phyloP scores from a whole-genome alignment of 257 asterid genomes.

The Phtheirospermum japonicum region DNA sequence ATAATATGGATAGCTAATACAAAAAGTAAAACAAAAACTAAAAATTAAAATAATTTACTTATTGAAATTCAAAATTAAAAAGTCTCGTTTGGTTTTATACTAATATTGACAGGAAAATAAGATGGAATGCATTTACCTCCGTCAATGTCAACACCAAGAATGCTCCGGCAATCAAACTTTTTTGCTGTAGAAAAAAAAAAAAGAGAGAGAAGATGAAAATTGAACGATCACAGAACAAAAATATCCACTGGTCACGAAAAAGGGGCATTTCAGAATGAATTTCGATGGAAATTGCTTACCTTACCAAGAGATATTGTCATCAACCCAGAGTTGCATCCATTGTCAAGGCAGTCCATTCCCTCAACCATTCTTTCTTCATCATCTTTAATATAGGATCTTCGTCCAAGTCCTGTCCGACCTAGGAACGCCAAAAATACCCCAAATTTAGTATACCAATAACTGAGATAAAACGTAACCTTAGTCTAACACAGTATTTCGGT shows the following conservation, averaged over 20 bases:
- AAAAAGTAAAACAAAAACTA: not conserved
- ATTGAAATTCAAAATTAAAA: not conserved
- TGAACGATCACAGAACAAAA: not conserved
- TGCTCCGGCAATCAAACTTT: conserved; percentile 69
- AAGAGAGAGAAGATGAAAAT: conserved; percentile 18
- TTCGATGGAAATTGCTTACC: conserved; percentile 39
- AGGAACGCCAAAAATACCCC: conserved; percentile 23
- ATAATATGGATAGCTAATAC: not conserved
- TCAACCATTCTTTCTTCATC: too few relatives aligned
- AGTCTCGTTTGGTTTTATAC: not conserved
- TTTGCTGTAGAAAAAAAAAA: conserved; percentile 76
- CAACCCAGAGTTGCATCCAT: too few relatives aligned
- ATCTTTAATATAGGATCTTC: too few relatives aligned
- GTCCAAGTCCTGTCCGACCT: conserved; percentile 68
- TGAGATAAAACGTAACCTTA: not conserved
- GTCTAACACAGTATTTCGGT: not conserved
- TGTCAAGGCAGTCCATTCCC: too few relatives aligned
- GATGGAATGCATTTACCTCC: too few relatives aligned
- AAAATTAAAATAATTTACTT: not conserved
- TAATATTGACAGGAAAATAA: not conserved
- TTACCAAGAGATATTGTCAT: too few relatives aligned
- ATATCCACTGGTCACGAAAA: not conserved
- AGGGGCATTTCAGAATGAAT: not conserved
- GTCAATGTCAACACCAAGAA: too few relatives aligned
- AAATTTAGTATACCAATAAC: conserved; percentile 10